Evolutionary conservation across 371 early-diverging fungal species (phyloP).

Genomic region (Blakeslea trispora): DNA sequence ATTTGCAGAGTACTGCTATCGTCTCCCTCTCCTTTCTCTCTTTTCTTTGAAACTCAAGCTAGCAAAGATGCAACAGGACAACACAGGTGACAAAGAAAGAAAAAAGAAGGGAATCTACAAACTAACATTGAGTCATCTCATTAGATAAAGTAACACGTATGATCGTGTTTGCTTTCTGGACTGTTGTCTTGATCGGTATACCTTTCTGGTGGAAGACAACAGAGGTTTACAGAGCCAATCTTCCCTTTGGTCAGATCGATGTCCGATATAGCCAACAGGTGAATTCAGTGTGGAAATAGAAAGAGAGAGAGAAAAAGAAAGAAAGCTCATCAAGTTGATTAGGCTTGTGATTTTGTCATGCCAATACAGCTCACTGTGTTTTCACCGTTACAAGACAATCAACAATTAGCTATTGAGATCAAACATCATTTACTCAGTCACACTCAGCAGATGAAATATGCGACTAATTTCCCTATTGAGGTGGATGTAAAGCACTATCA

Average conservation of each 20-base stretch:
- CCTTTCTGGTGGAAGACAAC: slow-evolving; percentile 95
- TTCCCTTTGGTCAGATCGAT: slow-evolving; percentile 74
- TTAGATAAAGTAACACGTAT: slow-evolving; percentile 33
- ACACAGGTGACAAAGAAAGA: slow-evolving; percentile 2
- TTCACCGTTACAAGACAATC: slow-evolving; percentile 12
- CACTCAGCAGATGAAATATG: slow-evolving; percentile 3
- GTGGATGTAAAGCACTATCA: slow-evolving; percentile 6
- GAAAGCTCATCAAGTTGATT: slow-evolving; percentile 2
- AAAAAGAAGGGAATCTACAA: not conserved
- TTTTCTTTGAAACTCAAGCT: not conserved
- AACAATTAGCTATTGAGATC: slow-evolving; percentile 10
- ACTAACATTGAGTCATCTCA: too few species aligned
- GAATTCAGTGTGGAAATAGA: not conserved
- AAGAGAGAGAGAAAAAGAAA: not conserved
- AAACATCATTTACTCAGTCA: slow-evolving; percentile 1
- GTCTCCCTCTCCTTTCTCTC: not conserved
- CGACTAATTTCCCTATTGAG: slow-evolving; percentile 17
- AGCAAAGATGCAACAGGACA: slow-evolving; percentile 9
- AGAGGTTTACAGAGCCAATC: slow-evolving; percentile 82
- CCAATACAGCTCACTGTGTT: slow-evolving; percentile 25
- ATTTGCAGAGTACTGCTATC: not conserved
- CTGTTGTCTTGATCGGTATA: slow-evolving; percentile 69
- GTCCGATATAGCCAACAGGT: slow-evolving; percentile 61
- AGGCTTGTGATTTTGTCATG: slow-evolving; percentile 30
- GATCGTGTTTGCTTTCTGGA: slow-evolving; percentile 61